phyloP scores from a whole-genome alignment of 805 yeast species.

The Komagataella pastoris region DNA sequence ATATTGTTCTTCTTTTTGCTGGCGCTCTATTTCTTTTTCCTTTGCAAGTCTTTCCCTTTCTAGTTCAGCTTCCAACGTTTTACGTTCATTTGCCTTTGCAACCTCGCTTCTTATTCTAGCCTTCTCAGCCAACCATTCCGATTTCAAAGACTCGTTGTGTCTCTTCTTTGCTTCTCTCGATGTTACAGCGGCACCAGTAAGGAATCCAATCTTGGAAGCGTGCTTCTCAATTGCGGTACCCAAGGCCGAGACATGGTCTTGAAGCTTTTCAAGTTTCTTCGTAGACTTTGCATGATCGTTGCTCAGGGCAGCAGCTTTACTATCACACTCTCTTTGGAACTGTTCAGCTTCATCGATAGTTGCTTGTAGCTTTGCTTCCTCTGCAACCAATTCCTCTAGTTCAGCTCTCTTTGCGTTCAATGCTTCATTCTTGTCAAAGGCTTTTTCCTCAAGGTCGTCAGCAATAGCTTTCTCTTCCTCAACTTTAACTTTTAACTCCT shows the following conservation, averaged over 20 bases:
- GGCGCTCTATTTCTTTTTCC: constrained; percentile 15
- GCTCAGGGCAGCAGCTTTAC: constrained; percentile 18
- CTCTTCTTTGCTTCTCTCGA: constrained; percentile 20
- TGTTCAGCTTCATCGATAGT: not conserved
- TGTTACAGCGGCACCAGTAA: constrained; percentile 24
- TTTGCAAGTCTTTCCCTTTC: constrained; percentile 26
- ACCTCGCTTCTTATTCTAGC: constrained; percentile 27
- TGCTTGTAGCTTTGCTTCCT: constrained; percentile 4
- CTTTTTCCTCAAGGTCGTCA: constrained; percentile 20
- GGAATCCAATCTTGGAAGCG: constrained; percentile 24
- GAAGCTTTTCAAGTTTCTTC: constrained; percentile 23
- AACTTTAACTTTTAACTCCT: constrained; percentile 25
- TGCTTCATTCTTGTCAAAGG: constrained; percentile 27
- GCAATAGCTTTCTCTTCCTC: constrained; percentile 23
- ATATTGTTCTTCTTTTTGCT: constrained; percentile 8
- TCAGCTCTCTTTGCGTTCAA: constrained; percentile 10
- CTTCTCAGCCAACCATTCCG: constrained; percentile 32
- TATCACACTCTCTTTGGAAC: constrained; percentile 23
- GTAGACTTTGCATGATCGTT: constrained; percentile 22
- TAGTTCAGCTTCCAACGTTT: constrained; percentile 23
- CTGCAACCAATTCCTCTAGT: constrained; percentile 26
- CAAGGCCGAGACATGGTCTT: constrained; percentile 29
- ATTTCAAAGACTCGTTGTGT: constrained; percentile 25
- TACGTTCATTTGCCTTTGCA: constrained; percentile 31
- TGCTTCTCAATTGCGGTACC: constrained; percentile 29